Evolutionary conservation across 1,284 basidiomycete genomes (phyloP), one percentile per base, ranked within the genome.

Genomic region (Boletus subluridellus): DNA sequence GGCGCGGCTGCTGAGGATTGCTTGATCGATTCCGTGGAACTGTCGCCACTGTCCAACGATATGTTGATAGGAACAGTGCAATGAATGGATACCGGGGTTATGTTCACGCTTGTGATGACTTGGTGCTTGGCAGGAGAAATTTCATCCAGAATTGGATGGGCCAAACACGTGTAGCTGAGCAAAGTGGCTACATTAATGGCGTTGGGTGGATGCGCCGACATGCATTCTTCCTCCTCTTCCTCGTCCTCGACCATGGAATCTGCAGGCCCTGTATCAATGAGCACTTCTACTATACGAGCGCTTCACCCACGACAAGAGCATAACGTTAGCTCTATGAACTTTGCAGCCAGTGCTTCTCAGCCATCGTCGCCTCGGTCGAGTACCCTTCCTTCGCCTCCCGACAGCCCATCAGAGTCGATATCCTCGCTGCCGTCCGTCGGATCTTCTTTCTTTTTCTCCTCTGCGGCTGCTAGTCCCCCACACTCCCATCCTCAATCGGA

Each of bases 361-460:
- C 72, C 77, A 1, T 77, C 80, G 14, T 80, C 81, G n/a, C 80
- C 80, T 9, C 74, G 74, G 59, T 80, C 79, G 28, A 77, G 76
- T 55, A 68, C 74, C 3, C 73, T 77, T 41, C 79, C 81, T 32
- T 83, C 83, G 5, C 80, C 82, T 1, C 80, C 82, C 41, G 78
- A 80, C 68, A 87, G 85, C 60, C 84, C 80, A 30, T 77, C 78
- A n/a, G 80, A 76, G 57, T 88, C 86, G 3, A 76, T 86, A 48
- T 88, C 87, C 1, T 89, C 87, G 7, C 76, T 88, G 14, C 87
- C 87, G 0, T 89, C 86, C 1, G 82, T 87, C 10, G 81, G 83
- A n/a, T 89, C 86, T 1, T 87, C 85, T 0, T 87, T 87, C 76
- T 86, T 89, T 74, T 88, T 88, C 75, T 87, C 85, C 49, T 87